Percentiles rank a stretch among this genome's conserved stretches.
phyloP scores from a whole-genome alignment of 2,329 filamentous ascomycete genomes.

The Fusarium sororula region DNA sequence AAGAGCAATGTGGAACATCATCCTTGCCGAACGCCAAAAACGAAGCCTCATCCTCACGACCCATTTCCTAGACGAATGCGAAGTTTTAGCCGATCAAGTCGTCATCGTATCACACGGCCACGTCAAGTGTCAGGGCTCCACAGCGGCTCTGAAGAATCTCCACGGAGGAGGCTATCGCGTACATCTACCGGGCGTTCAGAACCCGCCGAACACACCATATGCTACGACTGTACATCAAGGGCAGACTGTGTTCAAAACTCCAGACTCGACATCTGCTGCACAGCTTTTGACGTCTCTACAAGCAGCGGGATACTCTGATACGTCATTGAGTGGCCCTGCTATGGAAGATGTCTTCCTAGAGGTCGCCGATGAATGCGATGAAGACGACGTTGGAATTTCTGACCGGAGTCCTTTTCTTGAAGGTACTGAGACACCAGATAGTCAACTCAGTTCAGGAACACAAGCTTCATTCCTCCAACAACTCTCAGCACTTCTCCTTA shows the following conservation, averaged over 20 bases:
- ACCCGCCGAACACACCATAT: neutral
- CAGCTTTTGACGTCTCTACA: neutral
- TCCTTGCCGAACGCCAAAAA: constrained; percentile 78
- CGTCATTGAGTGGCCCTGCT: constrained; percentile 7
- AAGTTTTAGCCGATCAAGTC: constrained; percentile 77
- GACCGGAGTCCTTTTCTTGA: neutral
- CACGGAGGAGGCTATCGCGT: neutral
- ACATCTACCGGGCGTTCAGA: neutral
- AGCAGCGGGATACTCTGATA: neutral
- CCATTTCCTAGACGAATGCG: constrained; percentile 87
- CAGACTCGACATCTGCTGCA: neutral
- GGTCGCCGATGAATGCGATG: neutral
- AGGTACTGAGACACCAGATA: neutral
- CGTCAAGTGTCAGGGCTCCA: constrained; percentile 3
- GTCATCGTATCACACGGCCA: constrained; percentile 5
- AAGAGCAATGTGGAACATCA: constrained; percentile 87
- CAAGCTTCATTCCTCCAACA: neutral
- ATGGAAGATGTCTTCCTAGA: constrained; percentile 20
- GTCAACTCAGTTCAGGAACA: neutral
- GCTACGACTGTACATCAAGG: neutral
- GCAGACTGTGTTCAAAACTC: neutral
- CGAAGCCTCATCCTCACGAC: constrained; percentile 85
- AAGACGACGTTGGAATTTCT: neutral
- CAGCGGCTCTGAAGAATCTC: constrained; percentile 3
- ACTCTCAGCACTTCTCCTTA: neutral